Base-by-base conservation (phyloP, 2,329 filamentous ascomycete genomes). In the Paecilomyces niveus region DNA sequence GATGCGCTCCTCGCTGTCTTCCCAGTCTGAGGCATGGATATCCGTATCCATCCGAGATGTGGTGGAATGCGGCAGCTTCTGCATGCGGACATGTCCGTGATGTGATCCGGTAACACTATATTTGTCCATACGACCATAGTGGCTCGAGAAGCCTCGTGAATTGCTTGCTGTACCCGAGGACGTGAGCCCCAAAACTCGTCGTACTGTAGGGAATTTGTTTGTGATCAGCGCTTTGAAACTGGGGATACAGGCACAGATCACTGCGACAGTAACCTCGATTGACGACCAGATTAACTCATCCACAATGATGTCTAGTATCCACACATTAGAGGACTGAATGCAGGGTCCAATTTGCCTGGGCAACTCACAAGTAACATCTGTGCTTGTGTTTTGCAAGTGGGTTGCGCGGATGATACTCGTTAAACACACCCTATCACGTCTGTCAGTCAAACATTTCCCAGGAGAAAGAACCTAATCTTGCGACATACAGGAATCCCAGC, bases 191-290 rank as follows among this genome's bases (percentile, higher is more conserved):
- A 63, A 57, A 2, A 62, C 56, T 11, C 57, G 59, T 15, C 57
- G 59, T 13, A 62, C 21, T 3, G 13, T 24, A 2, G 62, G 63
- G 53, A 61, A 65, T 26, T 57, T 59, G 26, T 61, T 53, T 4
- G 58, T 58, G 2, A 67, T 57, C 10, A 67, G 52, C 0, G 64
- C 54, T 50, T 67, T 67, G 56, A 66, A 63, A 0, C 61, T 62
- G 4, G 65, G 65, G 9, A 67, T 54, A n/a, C 64, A 65, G 1
- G 65, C 59, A 9, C 65, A 66, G n/a, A 67, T 62, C 29, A 65
- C 56, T 1, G 60, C 64, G 10, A 67, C 59, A 1, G 56, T 62
- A 35, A 67, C 53, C 56, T 67, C 65, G 3, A 63, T 59, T 13
- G 60, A 65, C 2, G 65, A 67, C 65, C 65, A 67, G 29, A 64